phyloP scores from a whole-genome alignment of 768 basidiomycete species.

The Hericium coralloides region DNA sequence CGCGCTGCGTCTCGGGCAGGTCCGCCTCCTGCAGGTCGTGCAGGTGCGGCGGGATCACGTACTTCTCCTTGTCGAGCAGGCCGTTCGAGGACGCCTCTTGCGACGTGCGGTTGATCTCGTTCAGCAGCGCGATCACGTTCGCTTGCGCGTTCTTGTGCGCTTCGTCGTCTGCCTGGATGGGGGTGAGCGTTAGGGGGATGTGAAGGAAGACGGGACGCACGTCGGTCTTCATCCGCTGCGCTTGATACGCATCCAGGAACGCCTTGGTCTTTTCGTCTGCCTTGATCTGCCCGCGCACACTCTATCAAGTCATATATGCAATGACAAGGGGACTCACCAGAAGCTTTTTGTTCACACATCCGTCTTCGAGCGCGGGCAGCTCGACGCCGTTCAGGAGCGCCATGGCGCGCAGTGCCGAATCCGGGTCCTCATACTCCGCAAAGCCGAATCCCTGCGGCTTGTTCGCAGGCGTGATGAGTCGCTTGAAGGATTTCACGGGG shows the following conservation, averaged over 20 bases:
- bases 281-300: slow-evolving; percentile 61
- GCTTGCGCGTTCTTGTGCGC: slow-evolving; percentile 51
- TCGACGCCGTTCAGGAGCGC: slow-evolving; percentile 54
- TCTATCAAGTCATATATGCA: slow-evolving; percentile 23
- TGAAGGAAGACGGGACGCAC: slow-evolving; percentile 39
- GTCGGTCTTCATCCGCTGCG: slow-evolving; percentile 72
- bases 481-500: slow-evolving; percentile 81
- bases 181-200: slow-evolving; percentile 1
- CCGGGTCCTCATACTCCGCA: slow-evolving; percentile 91
- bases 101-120: slow-evolving; percentile 62
- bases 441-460: slow-evolving; percentile 97
- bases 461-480: slow-evolving; percentile 85
- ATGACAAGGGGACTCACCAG: slow-evolving; percentile 44
- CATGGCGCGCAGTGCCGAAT: slow-evolving; percentile 76
- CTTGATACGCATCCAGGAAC: slow-evolving; percentile 79
- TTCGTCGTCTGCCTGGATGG: slow-evolving; percentile 59
- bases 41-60: slow-evolving; percentile 90
- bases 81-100: slow-evolving; percentile 69
- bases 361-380: slow-evolving; percentile 52
- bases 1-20: slow-evolving; percentile 88
- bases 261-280: slow-evolving; percentile 92
- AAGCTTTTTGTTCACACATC: slow-evolving; percentile 53
- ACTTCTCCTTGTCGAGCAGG: slow-evolving; percentile 77
- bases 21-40: slow-evolving; percentile 96
- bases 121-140: slow-evolving; percentile 56